These are phyloP conservation scores for Stipa capillata DNA, from an alignment of 176 grass and related monocot genomes.

Conservation along the genomic window DNA sequence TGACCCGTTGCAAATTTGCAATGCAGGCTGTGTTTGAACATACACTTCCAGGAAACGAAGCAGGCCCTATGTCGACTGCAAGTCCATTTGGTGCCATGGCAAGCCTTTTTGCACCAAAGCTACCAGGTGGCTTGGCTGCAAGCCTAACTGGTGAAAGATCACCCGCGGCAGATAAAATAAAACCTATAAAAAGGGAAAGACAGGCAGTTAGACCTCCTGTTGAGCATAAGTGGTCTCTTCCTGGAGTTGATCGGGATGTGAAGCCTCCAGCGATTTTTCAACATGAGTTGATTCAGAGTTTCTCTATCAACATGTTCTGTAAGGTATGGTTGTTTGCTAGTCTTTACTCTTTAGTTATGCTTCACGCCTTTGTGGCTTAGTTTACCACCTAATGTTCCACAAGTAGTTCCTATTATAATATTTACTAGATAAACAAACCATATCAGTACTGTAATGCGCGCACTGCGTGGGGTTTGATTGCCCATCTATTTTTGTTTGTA, in stretches of 20 bases:
- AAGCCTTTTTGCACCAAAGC: conserved; percentile 79
- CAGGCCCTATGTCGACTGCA: conserved; percentile 7
- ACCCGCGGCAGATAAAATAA: conserved; percentile 36
- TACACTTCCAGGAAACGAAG: conserved; percentile 45
- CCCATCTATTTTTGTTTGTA: neutral
- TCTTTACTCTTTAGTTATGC: neutral
- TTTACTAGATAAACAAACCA: neutral
- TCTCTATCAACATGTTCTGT: conserved; percentile 99
- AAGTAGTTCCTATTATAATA: neutral
- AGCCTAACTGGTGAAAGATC: conserved; percentile 57
- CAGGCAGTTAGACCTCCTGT: conserved; percentile 85
- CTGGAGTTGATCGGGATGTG: conserved; percentile 37
- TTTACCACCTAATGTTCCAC: neutral
- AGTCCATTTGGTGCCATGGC: conserved; percentile 86
- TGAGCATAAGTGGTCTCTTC: conserved; percentile 89
- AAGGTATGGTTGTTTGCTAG: conserved; percentile 52
- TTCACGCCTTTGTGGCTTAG: neutral
- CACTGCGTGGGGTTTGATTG: neutral
- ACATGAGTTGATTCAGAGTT: conserved; percentile 93
- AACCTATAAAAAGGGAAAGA: conserved; percentile 61
- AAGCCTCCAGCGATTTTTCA: conserved; percentile 89
- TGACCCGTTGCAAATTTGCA: conserved; percentile 2
- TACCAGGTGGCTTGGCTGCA: conserved; percentile 55
- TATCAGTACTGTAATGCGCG: neutral
- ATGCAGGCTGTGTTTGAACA: conserved; percentile 68